Percentiles rank a stretch among this genome's conserved stretches.
These are phyloP conservation scores for Russula lepida DNA, from an alignment of 768 basidiomycete genomes.

Conservation along the genomic window DNA sequence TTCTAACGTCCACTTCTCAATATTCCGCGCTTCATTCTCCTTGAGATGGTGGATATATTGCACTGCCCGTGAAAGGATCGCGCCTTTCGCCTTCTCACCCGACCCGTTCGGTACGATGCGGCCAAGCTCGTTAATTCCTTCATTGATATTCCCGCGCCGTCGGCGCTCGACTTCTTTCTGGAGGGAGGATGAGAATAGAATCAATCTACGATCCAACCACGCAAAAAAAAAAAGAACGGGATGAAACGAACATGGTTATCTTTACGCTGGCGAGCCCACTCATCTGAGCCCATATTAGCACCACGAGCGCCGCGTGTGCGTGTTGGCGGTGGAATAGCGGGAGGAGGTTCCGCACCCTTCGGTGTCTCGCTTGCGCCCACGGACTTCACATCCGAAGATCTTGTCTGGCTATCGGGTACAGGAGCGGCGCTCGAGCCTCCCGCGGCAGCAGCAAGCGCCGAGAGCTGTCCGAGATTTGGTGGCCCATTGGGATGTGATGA, in stretches of 20 bases:
- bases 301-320: slow-evolving; percentile 42
- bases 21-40: slow-evolving; percentile 83
- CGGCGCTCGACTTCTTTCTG: slow-evolving; percentile 99
- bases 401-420: not conserved
- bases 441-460: slow-evolving; percentile 29
- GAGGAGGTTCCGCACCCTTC: slow-evolving; percentile 5
- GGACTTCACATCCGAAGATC: slow-evolving; percentile 20
- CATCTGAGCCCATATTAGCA: slow-evolving; percentile 62
- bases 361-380: not conserved
- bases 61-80: slow-evolving; percentile 79
- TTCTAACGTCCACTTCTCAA: slow-evolving; percentile 91
- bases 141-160: slow-evolving; percentile 91
- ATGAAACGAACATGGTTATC: slow-evolving; percentile 63
- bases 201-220: not conserved
- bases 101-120: slow-evolving; percentile 82
- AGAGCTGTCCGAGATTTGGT: slow-evolving; percentile 52
- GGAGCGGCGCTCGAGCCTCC: slow-evolving; percentile 6
- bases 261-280: slow-evolving; percentile 73
- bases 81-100: slow-evolving; percentile 84
- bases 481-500: slow-evolving; percentile 65
- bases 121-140: slow-evolving; percentile 88
- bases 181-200: slow-evolving; percentile 13
- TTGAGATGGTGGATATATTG: slow-evolving; percentile 89
- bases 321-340: slow-evolving; percentile 23
- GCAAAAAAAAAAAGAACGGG: not conserved